phyloP scores from a whole-genome alignment of 2,329 filamentous ascomycete species.

The Ophiostoma sp. region DNA sequence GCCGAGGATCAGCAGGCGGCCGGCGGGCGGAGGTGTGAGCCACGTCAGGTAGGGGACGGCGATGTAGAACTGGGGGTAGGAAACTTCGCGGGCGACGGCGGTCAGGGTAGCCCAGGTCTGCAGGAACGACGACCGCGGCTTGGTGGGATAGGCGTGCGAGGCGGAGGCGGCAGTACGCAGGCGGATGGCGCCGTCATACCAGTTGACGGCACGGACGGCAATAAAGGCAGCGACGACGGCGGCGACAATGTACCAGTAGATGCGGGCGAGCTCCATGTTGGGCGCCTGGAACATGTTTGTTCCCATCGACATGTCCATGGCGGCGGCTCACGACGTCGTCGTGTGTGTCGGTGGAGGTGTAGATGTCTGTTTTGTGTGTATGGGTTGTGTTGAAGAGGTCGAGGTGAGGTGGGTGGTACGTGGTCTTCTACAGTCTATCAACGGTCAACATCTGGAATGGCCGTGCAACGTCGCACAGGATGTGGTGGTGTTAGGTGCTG shows the following conservation, averaged over 20 bases:
- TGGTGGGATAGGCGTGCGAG: conserved; percentile 48
- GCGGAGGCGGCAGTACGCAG: conserved; percentile 42
- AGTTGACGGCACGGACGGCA: conserved; percentile 41
- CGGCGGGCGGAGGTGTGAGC: conserved; percentile 54
- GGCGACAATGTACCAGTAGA: conserved; percentile 56
- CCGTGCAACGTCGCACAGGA: not conserved
- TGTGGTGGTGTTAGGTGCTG: not conserved
- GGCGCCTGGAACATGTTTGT: conserved; percentile 40
- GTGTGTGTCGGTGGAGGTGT: not conserved
- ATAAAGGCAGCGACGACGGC: conserved; percentile 43
- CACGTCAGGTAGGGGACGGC: conserved; percentile 45
- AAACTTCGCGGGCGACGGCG: conserved; percentile 51
- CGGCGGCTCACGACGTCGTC: not conserved
- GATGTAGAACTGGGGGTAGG: conserved; percentile 52
- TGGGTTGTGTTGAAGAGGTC: not conserved
- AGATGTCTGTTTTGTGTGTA: not conserved
- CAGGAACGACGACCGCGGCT: conserved; percentile 42
- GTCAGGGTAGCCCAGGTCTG: conserved; percentile 56
- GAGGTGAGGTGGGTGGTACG: not conserved
- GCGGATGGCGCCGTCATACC: conserved; percentile 36
- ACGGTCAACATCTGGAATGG: not conserved
- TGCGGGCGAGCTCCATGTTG: conserved; percentile 49
- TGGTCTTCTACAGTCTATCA: too few relatives aligned
- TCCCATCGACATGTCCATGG: conserved; percentile 33
- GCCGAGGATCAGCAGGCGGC: conserved; percentile 49